Percentiles rank a stretch among this genome's conserved stretches.
phyloP scores from a whole-genome alignment of 1,284 basidiomycete genomes.

The Rhodotorula sp. region DNA sequence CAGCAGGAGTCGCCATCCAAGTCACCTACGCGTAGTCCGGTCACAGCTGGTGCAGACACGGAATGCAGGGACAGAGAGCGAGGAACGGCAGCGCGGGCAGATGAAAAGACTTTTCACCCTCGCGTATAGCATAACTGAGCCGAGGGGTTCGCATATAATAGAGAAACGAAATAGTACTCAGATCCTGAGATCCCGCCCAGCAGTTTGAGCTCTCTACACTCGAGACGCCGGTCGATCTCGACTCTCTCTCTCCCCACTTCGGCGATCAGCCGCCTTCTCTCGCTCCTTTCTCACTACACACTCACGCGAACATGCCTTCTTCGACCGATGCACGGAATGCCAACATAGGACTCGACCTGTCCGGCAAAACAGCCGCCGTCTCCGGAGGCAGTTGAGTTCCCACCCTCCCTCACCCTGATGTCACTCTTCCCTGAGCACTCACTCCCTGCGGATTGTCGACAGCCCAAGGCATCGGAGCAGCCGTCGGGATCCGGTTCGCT shows the following conservation, averaged over 20 bases:
- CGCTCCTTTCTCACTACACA: not conserved
- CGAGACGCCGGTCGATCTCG: not conserved
- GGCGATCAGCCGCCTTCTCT: not conserved
- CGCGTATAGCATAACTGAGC: too few relatives aligned
- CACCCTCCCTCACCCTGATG: not conserved
- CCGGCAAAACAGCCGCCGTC: conserved; percentile 43
- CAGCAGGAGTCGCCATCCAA: not conserved
- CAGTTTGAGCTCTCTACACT: not conserved
- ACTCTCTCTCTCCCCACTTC: too few relatives aligned
- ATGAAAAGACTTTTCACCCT: too few relatives aligned
- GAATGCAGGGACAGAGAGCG: not conserved
- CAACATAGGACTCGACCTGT: conserved; percentile 41
- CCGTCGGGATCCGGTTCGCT: conserved; percentile 37
- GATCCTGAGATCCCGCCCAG: too few relatives aligned
- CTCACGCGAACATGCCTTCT: conserved; percentile 10
- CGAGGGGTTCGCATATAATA: too few relatives aligned
- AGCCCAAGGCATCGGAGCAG: conserved; percentile 38
- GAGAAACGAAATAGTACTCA: not conserved
- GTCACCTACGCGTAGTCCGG: not conserved
- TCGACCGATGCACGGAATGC: conserved; percentile 18
- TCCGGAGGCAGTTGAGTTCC: conserved; percentile 36
- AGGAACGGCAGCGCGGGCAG: too few relatives aligned
- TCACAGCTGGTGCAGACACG: not conserved
- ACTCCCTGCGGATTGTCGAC: not conserved
- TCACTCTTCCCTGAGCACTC: not conserved